Evolutionary conservation across 2,329 filamentous ascomycete species (phyloP), one percentile per base, ranked within the genome.

Genomic region (Pseudopyrenochaeta lycopersici): DNA sequence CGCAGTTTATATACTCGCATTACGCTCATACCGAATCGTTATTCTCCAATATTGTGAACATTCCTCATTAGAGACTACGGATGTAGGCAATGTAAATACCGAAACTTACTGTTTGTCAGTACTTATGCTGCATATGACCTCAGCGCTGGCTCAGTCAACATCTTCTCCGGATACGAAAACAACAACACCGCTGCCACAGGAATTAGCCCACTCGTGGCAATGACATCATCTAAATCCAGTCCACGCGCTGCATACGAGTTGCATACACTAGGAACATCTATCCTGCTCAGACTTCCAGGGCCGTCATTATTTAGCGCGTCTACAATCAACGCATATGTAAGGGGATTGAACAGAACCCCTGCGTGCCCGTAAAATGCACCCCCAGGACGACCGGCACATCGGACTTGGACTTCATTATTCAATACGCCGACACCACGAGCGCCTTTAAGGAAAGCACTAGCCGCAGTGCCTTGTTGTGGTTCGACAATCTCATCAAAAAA

Each of bases 401-500:
- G 63, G 5, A 40, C 56, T 52, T 85, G 81, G 1, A 84, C 67
- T 47, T 84, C 78, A 38, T 77, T 79, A 63, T 85, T 85, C 0
- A 79, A 77, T 1, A 82, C 81, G 2, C 80, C 82, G 3, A 83
- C 78, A 4, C 64, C 67, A 4, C 76, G 75, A 1, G 63, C 69
- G 46, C 83, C 78, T n/a, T 68, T 49, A 6, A 82, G 66, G 52
- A 70, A 79, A 0, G 78, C 82, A 0, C 82, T 85, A 0, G 83
- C 83, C 2, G 66, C 62, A 0, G 68, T 70, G 3, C 81, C 83
- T 23, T 62, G 60, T 67, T 83, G 78, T 1, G 82, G 84, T 66
- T 84, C 66, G 1, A 85, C 81, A 45, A 85, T 75, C 60, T 85
- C 78, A 56, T 85, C 82, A 21, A 77, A 69, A 43, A 77, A 67